Percentiles rank a stretch among this genome's conserved stretches.
Evolutionary conservation across 495 filamentous ascomycete species (phyloP).

Genomic region (Aspergillus funiculosus): DNA sequence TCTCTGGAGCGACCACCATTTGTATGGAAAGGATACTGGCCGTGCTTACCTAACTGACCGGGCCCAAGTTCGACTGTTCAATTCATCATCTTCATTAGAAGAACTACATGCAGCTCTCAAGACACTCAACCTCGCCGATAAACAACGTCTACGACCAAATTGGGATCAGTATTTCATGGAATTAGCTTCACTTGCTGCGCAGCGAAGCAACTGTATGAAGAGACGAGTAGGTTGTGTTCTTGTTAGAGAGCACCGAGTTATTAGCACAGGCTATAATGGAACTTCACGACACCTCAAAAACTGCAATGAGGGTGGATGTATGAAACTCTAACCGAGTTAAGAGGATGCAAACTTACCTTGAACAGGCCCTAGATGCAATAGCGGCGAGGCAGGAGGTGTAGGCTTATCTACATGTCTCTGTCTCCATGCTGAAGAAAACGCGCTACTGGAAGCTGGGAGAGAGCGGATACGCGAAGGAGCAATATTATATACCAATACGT

Average conservation of each 20-base stretch:
- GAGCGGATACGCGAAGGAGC: conserved; percentile 76
- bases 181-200: conserved; percentile 83
- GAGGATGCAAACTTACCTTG: conserved; percentile 25
- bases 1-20: conserved; percentile 63
- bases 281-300: conserved; percentile 81
- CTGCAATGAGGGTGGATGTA: conserved; percentile 91
- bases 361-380: conserved; percentile 71
- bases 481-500: conserved; percentile 89
- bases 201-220: conserved; percentile 97
- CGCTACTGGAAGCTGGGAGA: conserved; percentile 84
- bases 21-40: conserved; percentile 63
- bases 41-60: conserved; percentile 67
- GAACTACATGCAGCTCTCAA: conserved; percentile 63
- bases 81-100: conserved; percentile 65
- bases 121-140: conserved; percentile 66
- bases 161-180: conserved; percentile 99
- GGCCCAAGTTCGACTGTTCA: conserved; percentile 78
- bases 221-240: conserved; percentile 90
- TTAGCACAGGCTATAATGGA: conserved; percentile 97
- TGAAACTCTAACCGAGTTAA: conserved; percentile 34
- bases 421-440: conserved; percentile 96
- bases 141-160: conserved; percentile 75
- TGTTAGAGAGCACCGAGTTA: conserved; percentile 81
- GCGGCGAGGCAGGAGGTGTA: conserved; percentile 59
- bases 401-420: conserved; percentile 83